Evolutionary conservation across 495 filamentous ascomycete species (phyloP).

Genomic region (Penicillium nucicola): DNA sequence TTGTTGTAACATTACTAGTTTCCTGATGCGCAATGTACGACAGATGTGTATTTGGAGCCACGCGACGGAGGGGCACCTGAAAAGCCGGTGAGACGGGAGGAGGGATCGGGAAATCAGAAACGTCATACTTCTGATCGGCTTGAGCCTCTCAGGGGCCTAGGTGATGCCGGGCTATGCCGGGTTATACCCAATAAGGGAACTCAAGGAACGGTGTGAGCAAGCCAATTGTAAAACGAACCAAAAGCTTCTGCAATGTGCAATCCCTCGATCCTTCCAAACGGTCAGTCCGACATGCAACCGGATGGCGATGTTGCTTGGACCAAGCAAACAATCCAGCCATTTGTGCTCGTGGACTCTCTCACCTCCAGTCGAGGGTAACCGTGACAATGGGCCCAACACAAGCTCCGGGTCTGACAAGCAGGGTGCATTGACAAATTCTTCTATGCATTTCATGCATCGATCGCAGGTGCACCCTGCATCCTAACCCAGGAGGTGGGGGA

Average conservation of each 20-base stretch:
- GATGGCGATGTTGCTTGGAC: neutral
- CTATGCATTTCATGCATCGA: slow-evolving; percentile 25
- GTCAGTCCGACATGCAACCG: slow-evolving; percentile 2
- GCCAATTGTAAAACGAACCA: slow-evolving; percentile 1
- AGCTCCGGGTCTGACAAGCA: slow-evolving; percentile 10
- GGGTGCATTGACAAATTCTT: slow-evolving; percentile 16
- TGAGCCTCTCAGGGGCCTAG: slow-evolving; percentile 9
- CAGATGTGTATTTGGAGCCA: slow-evolving; percentile 18
- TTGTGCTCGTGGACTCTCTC: no score
- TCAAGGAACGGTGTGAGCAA: slow-evolving; percentile 9
- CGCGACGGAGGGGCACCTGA: slow-evolving; percentile 20
- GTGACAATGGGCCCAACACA: slow-evolving; percentile 3
- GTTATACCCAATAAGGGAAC: slow-evolving; percentile 2
- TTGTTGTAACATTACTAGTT: slow-evolving; percentile 14
- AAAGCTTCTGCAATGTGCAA: slow-evolving; percentile 1
- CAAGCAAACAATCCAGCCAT: slow-evolving; percentile 1
- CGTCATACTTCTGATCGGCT: slow-evolving; percentile 2
- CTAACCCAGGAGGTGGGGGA: no score
- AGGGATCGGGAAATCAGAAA: neutral
- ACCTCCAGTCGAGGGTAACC: neutral
- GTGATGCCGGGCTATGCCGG: no score
- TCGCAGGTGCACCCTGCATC: slow-evolving; percentile 14
- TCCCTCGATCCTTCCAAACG: neutral
- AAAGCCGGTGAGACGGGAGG: slow-evolving; percentile 26
- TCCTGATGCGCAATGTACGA: slow-evolving; percentile 17